Base-by-base conservation (phyloP, 257 asterid species). In the Fraxinus pennsylvanica region DNA sequence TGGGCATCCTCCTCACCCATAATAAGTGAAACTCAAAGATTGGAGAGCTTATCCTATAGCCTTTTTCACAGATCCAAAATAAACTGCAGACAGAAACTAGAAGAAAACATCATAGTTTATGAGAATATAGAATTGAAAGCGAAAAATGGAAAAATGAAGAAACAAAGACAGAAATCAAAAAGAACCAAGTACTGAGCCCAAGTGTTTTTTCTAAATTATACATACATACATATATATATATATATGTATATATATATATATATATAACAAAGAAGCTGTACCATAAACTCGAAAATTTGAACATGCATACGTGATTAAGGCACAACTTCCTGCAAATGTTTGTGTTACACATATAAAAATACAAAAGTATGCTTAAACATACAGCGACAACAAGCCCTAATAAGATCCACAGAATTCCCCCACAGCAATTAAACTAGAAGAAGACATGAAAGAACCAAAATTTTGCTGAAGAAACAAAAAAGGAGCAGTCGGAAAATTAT, bases 1-100 rank as follows among this genome's bases (percentile, higher is more conserved):
- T 81, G 89, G 5, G 68, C 76, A 65, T 86, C 95, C 76, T 79
- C 91, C 86, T 87, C 92, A 65, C 90, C 94, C 97, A 91, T 94
- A 35, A 72, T 78, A 74, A 32, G 80, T 54, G 27, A 79, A 73
- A 80, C 70, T 29, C 78, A 75, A 68, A 74, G n/a, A 66, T 30
- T 27, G 73, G 32, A 38, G 19, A 38, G 19, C 39, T 33, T 65
- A 30, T 35, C 38, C 43, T 66, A 70, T 77, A 76, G 36, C 66
- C 50, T 61, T 45, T 47, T 72, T 32, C 66, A 73, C 81, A 30
- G 47, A 36, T 43, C 29, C 74, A 71, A 61, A 38, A n/a, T 15
- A 80, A 59, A 54, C 76, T 17, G 54, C 59, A 39, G 45, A 19
- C 4, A 35, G 68, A 71, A 73, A 69, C 25, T 22, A n/a, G 21